phyloP scores from a whole-genome alignment of 2,329 filamentous ascomycete species.

The Fusarium duplospermum region DNA sequence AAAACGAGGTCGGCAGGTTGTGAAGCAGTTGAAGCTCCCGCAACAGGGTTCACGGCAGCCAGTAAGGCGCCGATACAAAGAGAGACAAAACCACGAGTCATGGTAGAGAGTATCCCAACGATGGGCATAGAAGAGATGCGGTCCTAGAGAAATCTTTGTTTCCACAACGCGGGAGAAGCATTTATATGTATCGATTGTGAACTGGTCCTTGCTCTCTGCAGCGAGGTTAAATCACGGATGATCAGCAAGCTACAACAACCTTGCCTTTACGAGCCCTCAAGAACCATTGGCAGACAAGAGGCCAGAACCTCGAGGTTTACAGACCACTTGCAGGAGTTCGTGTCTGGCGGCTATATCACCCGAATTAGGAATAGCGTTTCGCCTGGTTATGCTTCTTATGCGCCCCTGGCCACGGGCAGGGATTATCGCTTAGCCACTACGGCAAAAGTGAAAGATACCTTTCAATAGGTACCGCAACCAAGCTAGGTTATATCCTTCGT shows the following conservation, averaged over 20 bases:
- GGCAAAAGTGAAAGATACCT: no score
- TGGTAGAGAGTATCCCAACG: background rate
- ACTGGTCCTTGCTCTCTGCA: background rate
- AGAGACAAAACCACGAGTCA: slow-evolving; percentile 32
- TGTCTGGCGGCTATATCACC: background rate
- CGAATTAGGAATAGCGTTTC: background rate
- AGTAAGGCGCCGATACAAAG: slow-evolving; percentile 27
- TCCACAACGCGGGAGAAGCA: background rate
- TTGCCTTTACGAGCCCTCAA: background rate
- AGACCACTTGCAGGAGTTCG: background rate
- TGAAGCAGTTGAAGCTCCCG: background rate
- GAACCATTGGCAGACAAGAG: background rate
- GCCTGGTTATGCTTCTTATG: background rate
- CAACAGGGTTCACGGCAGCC: slow-evolving; percentile 10
- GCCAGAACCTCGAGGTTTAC: background rate
- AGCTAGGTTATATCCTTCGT: no score
- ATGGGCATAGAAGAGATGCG: background rate
- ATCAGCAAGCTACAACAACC: background rate
- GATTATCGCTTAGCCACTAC: no score
- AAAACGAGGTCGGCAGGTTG: slow-evolving; percentile 40
- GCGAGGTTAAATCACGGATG: background rate
- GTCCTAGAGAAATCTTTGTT: background rate
- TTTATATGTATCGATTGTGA: background rate
- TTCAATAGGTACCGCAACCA: no score
- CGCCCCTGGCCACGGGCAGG: background rate